Evolutionary conservation across 225 moss, liverwort and hornwort genomes (phyloP).

Genomic region (Asterella californica): DNA sequence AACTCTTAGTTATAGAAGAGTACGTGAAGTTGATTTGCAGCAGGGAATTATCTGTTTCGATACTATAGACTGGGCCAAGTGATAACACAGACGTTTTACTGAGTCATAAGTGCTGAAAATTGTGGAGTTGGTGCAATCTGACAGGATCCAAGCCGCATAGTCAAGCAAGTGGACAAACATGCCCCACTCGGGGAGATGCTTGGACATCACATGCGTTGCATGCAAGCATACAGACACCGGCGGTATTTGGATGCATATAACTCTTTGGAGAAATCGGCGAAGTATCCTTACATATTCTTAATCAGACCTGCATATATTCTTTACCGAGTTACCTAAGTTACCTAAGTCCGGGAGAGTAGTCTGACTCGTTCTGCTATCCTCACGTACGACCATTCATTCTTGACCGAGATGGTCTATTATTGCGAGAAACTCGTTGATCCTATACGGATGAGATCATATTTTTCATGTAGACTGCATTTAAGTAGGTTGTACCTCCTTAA

Average conservation of each 20-base stretch:
- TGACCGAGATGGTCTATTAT: too few species aligned
- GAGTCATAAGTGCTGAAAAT: not conserved
- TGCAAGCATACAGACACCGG: constrained; percentile 69
- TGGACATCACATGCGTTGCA: constrained; percentile 80
- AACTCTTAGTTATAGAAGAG: too few species aligned
- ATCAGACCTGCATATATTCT: too few species aligned
- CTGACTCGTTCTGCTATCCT: too few species aligned
- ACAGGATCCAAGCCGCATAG: constrained; percentile 69
- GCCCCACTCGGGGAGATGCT: constrained; percentile 79
- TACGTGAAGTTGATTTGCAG: too few species aligned
- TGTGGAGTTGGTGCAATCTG: not conserved
- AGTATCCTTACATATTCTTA: constrained; percentile 68
- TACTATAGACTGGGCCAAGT: not conserved
- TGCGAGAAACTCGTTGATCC: too few species aligned
- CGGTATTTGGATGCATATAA: constrained; percentile 70
- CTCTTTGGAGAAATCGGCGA: constrained; percentile 77
- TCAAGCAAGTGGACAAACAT: constrained; percentile 81
- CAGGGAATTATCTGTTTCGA: too few species aligned
- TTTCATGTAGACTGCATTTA: not conserved
- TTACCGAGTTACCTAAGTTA: too few species aligned
- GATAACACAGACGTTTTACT: not conserved
- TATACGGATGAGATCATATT: too few species aligned
- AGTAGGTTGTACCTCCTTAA: constrained; percentile 32
- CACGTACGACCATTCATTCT: too few species aligned
- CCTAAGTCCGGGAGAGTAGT: too few species aligned